These are phyloP conservation scores for Pseudopediastrum boryanum DNA, from an alignment of 139 green algal species.

Conservation along the genomic window DNA sequence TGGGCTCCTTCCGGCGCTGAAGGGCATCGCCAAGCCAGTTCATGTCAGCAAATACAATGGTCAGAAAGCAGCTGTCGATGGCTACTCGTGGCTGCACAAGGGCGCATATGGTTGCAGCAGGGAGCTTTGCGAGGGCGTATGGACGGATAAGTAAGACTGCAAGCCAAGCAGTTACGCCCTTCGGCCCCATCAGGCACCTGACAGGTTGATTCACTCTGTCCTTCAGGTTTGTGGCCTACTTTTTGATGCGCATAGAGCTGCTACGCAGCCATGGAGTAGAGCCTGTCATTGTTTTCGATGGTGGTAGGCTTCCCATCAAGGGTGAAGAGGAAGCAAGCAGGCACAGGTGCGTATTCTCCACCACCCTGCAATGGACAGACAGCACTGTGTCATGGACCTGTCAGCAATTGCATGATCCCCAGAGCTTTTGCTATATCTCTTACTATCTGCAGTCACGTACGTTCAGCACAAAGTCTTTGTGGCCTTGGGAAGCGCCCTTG, in stretches of 20 bases:
- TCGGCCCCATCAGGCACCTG: background rate
- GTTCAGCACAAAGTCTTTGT: too few species aligned
- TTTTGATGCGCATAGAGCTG: slow-evolving; percentile 82
- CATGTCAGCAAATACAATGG: slow-evolving; percentile 84
- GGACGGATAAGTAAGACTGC: slow-evolving; percentile 70
- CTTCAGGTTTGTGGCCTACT: slow-evolving; percentile 88
- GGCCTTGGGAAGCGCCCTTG: too few species aligned
- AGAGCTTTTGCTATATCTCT: too few species aligned
- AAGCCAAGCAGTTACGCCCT: background rate
- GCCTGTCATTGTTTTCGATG: slow-evolving; percentile 95
- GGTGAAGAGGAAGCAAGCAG: slow-evolving; percentile 80
- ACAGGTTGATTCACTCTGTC: background rate
- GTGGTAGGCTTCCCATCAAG: slow-evolving; percentile 90
- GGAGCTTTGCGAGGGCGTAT: slow-evolving; percentile 84
- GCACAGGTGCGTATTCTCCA: slow-evolving; percentile 46
- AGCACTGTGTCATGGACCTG: too few species aligned
- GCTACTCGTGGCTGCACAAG: slow-evolving; percentile 94
- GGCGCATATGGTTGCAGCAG: slow-evolving; percentile 85
- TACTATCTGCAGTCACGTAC: too few species aligned
- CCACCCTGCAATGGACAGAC: background rate
- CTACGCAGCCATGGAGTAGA: slow-evolving; percentile 74
- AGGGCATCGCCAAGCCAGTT: slow-evolving; percentile 58
- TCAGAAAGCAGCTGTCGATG: slow-evolving; percentile 88
- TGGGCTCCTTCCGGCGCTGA: slow-evolving; percentile 82
- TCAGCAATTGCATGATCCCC: too few species aligned